Evolutionary conservation across 495 filamentous ascomycete species (phyloP), one percentile per base, ranked within the genome.

Genomic region (Aspergillus sclerotiicarbonarius): DNA sequence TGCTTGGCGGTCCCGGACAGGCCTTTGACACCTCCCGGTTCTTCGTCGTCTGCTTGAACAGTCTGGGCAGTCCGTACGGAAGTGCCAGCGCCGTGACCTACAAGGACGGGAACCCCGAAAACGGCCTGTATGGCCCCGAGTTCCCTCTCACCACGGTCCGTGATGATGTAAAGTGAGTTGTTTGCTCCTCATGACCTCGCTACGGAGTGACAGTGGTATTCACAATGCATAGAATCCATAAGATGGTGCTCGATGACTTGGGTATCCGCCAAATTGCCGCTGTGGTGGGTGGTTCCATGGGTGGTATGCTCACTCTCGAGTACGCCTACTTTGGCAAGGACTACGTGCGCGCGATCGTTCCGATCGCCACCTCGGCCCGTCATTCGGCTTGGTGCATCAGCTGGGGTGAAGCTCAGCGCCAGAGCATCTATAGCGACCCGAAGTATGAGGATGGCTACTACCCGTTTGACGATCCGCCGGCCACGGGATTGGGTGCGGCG

Each of bases 351-450:
- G 83, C 85, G 43, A 90, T 98, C 68, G 88, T 98, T 29, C 91
- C 94, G 4, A 95, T 98, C 62, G 94, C 94, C 25, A 98, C 94
- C 18, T 97, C 93, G 6, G 90, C 90, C 51, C 84, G 90, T 10
- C 94, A 98, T 67, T 96, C 92, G 59, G 94, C 94, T n/a, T 98
- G 94, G 94, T 90, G 94, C 41, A 98, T 98, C 64, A 96, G 91
- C 72, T 98, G 94, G 94, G 92, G 94, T 43, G 94, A 98, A 72
- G 93, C 94, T 20, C 94, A 98, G 74, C 78, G 94, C 51, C 94
- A 98, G 73, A 95, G 91, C 79, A 98, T 98, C 68, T 98, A 97
- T 73, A 91, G 90, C 59, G 94, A 98, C 66, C 94, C 94, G 19
- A 97, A 96, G 75, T 98, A 98, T 70, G 90, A 96, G 51, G 91